These are phyloP conservation scores for Oryza rufipogon DNA, from an alignment of 176 grass and related monocot genomes.

Conservation along the genomic window DNA sequence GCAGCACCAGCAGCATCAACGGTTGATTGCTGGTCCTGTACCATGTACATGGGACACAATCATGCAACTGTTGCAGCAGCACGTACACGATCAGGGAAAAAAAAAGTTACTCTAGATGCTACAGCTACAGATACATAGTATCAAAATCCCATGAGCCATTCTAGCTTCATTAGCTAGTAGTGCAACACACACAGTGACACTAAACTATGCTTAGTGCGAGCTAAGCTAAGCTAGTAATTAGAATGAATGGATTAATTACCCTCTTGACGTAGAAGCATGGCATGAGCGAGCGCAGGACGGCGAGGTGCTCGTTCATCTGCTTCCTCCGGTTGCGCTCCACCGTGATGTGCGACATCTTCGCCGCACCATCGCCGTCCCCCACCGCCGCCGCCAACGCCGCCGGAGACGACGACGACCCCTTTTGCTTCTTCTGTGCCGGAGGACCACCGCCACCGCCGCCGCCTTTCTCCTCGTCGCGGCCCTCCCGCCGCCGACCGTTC, in stretches of 20 bases:
- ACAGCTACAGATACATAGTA: neutral
- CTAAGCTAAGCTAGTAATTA: neutral
- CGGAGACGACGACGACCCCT: neutral
- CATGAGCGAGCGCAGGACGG: constrained; percentile 75
- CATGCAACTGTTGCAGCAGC: neutral
- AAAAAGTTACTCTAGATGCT: neutral
- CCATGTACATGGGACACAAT: neutral
- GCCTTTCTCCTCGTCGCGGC: constrained; percentile 12
- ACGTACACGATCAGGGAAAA: neutral
- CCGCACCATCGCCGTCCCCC: neutral
- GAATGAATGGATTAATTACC: constrained; percentile 29
- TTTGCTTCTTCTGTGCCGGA: constrained; percentile 49
- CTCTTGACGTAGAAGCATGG: constrained; percentile 90
- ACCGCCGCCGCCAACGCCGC: neutral
- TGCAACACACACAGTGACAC: neutral
- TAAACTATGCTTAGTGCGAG: neutral
- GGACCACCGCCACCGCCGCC: neutral
- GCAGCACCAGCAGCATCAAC: neutral
- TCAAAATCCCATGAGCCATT: too few relatives aligned
- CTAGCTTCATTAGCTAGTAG: neutral
- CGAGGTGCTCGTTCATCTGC: constrained; percentile 84
- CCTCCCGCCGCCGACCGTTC: constrained; percentile 2
- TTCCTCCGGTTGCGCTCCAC: constrained; percentile 96
- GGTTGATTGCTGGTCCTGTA: neutral
- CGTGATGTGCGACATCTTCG: constrained; percentile 68